These are phyloP conservation scores for Allantophomopsis cytisporea DNA, from an alignment of 2,329 filamentous ascomycete genomes.

Conservation along the genomic window DNA sequence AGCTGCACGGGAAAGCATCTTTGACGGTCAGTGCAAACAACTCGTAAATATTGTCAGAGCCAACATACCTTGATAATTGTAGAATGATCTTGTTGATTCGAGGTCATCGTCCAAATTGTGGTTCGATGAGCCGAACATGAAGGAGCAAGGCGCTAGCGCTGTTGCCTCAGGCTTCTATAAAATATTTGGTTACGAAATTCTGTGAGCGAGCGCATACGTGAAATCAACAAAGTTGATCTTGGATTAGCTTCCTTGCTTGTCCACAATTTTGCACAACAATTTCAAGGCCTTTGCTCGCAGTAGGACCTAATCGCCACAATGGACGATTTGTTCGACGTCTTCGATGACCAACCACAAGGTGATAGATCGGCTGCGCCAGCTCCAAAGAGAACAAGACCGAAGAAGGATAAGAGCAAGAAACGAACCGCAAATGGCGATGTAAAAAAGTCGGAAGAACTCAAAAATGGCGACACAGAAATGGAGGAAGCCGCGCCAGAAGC, in stretches of 20 bases:
- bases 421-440: constrained; percentile 71
- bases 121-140: constrained; percentile 4
- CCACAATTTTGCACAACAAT: no score
- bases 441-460: constrained; percentile 36
- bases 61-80: constrained; percentile 2
- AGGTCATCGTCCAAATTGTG: constrained; percentile 1
- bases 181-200: no score
- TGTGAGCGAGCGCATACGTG: no score
- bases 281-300: neutral
- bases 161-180: no score
- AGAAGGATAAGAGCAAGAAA: constrained; percentile 64
- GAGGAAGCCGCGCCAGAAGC: constrained; percentile 19
- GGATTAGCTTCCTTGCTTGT: no score
- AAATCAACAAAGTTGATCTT: no score
- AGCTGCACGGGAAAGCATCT: constrained; percentile 76
- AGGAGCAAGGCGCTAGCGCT: no score
- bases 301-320: constrained; percentile 23
- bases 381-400: constrained; percentile 25
- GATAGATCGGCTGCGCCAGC: constrained; percentile 17
- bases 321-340: constrained; percentile 76
- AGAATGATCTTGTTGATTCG: constrained; percentile 1
- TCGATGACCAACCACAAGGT: constrained; percentile 51
- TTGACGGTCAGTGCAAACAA: constrained; percentile 1
- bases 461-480: constrained; percentile 57
- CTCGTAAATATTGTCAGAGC: no score